phyloP scores from a whole-genome alignment of 2,329 filamentous ascomycete species.

The Trichoderma pleuroti region DNA sequence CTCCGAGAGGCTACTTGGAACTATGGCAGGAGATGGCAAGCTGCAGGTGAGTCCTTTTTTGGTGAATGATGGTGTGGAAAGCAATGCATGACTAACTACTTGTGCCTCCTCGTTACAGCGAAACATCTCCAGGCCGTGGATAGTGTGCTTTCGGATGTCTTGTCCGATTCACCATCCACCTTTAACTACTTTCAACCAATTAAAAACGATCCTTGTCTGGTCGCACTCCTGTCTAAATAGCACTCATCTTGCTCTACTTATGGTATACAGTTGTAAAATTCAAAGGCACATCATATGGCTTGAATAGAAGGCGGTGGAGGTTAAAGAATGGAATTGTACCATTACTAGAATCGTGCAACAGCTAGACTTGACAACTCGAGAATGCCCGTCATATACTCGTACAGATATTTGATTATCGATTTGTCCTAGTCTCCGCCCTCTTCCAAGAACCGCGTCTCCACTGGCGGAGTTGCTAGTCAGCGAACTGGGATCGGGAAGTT shows the following conservation, averaged over 20 bases:
- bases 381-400: not conserved
- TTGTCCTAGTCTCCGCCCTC: not conserved
- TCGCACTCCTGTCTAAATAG: not conserved
- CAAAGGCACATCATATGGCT: not conserved
- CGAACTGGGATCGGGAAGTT: not conserved
- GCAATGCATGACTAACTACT: not conserved
- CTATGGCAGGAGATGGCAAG: slow-evolving; percentile 14
- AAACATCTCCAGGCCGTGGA: not conserved
- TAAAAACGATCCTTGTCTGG: slow-evolving; percentile 10
- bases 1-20: slow-evolving; percentile 10
- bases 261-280: not conserved
- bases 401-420: not conserved
- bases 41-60: not conserved
- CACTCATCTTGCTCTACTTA: not conserved
- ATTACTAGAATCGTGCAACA: not conserved
- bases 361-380: not conserved
- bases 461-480: not conserved
- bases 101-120: not conserved
- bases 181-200: slow-evolving; percentile 3
- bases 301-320: not conserved
- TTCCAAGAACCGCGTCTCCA: not conserved
- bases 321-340: not conserved
- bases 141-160: not conserved
- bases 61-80: not conserved
- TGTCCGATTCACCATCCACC: not conserved